These are phyloP conservation scores for Cystobasidium slooffiae DNA, from an alignment of 1,284 basidiomycete species.

Conservation along the genomic window DNA sequence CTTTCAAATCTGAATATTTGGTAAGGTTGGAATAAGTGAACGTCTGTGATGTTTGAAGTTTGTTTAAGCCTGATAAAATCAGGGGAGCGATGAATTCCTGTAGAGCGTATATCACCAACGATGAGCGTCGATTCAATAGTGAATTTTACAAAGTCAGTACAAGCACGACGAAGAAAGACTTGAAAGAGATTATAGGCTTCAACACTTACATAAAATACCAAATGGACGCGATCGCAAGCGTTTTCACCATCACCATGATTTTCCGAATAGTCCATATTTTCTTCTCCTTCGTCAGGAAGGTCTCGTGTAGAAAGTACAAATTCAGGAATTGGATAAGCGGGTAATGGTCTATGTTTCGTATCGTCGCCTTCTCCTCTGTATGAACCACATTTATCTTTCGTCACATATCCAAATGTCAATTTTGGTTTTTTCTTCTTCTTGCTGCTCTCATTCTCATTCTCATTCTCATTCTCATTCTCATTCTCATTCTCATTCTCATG, in stretches of 20 bases:
- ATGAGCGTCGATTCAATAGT: background rate
- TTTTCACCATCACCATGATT: background rate
- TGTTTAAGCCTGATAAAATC: conserved; percentile 48
- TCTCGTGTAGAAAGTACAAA: conserved; percentile 47
- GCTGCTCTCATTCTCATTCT: background rate
- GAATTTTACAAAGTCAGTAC: background rate
- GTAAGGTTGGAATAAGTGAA: conserved; percentile 45
- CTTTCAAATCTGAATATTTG: conserved; percentile 39
- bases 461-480: background rate
- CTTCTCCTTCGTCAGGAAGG: conserved; percentile 32
- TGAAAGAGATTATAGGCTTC: background rate
- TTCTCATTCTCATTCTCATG: background rate
- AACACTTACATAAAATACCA: conserved; percentile 48
- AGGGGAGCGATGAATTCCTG: conserved; percentile 51
- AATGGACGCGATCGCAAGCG: conserved; percentile 42
- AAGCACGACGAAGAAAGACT: background rate
- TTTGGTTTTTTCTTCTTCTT: conserved; percentile 8
- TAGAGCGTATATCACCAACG: background rate
- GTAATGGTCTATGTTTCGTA: conserved; percentile 50
- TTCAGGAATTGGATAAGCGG: conserved; percentile 49
- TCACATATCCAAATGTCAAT: conserved; percentile 43
- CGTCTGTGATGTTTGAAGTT: conserved; percentile 31
- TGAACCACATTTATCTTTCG: conserved; percentile 50
- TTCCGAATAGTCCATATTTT: background rate
- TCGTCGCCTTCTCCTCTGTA: conserved; percentile 51